Evolutionary conservation across 805 yeast species (phyloP), one percentile per base, ranked within the genome.

Genomic region (Wickerhamiella occidentalis): DNA sequence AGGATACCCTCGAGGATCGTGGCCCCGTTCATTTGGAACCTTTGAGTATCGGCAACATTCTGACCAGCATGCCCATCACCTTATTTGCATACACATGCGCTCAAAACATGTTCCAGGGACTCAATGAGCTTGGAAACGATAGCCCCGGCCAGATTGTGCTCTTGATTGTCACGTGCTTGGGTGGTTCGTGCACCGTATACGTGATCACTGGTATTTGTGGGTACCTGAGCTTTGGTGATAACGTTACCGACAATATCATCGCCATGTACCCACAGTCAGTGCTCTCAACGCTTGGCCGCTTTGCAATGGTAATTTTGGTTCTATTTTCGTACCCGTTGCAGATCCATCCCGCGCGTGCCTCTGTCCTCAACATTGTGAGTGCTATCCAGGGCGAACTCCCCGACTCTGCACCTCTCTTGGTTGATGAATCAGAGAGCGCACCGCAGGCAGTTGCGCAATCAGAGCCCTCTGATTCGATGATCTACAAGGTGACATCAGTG

Each of bases 31-130:
- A 74, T 51, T 53, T 77, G 53, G 60, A 63, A 28, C 85, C 86
- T 1, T 58, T 61, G 22, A 64, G 73, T 4, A 7, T 59, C 7
- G 36, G 56, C 7, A 61, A 71, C 13, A 68, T 78, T n/a, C 71
- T 88, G 17, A 73, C 82, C 21, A 78, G 92, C 9, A 78, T 88
- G 62, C 94, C 96, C n/a, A 83, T 88, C 54, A 80, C 87, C 56
- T 90, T 90, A 12, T 88, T 90, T 70, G 95, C 96, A 0, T 90
- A 79, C 65, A 90, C 97, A 0, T 92, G 96, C 59, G 96, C 90
- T 61, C 96, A 90, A 64, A 90, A 90, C 66, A 85, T 85, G 86
- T 86, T 85, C 59, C 78, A 95, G 1, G 76, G 88, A 49, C 76
- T 87, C 49, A 90, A 88, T 59, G 97, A 90, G 66, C 73, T 88